These are phyloP conservation scores for Fomitopsis serialis DNA, from an alignment of 768 basidiomycete genomes.

Conservation along the genomic window DNA sequence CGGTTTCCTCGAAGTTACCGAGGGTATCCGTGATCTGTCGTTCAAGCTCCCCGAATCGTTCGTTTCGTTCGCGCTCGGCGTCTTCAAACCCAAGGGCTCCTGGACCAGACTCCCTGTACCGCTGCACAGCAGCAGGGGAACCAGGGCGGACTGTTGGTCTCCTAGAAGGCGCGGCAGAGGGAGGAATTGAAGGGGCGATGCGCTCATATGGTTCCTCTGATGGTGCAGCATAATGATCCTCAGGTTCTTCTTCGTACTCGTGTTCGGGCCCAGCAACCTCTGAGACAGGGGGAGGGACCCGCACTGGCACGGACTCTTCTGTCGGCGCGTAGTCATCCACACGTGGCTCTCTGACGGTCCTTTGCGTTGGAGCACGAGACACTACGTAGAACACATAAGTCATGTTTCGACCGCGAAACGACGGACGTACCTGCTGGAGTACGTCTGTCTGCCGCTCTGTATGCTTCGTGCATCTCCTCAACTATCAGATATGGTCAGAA, in stretches of 20 bases:
- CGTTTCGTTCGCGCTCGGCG: constrained; percentile 39
- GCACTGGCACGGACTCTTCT: neutral
- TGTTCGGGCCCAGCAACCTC: neutral
- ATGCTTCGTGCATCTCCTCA: neutral
- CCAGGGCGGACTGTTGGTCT: neutral
- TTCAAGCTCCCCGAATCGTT: constrained; percentile 54
- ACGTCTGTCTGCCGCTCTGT: neutral
- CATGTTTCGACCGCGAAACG: too few relatives aligned
- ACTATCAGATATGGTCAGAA: neutral
- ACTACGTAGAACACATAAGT: neutral
- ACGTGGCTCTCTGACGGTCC: neutral
- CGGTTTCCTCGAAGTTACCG: constrained; percentile 49
- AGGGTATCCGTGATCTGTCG: constrained; percentile 42
- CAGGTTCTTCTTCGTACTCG: neutral
- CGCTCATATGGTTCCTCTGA: neutral
- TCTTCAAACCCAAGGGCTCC: constrained; percentile 34
- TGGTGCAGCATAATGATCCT: neutral
- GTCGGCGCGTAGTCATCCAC: neutral
- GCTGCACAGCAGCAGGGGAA: neutral
- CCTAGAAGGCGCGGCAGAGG: neutral
- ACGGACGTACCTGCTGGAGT: neutral
- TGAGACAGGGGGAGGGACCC: neutral
- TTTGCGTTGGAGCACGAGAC: neutral
- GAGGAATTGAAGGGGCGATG: neutral
- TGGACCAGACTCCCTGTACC: constrained; percentile 16